Evolutionary conservation across 148 eudicot species (phyloP), one percentile per base, ranked within the genome.

Genomic region (Cornus controversa): DNA sequence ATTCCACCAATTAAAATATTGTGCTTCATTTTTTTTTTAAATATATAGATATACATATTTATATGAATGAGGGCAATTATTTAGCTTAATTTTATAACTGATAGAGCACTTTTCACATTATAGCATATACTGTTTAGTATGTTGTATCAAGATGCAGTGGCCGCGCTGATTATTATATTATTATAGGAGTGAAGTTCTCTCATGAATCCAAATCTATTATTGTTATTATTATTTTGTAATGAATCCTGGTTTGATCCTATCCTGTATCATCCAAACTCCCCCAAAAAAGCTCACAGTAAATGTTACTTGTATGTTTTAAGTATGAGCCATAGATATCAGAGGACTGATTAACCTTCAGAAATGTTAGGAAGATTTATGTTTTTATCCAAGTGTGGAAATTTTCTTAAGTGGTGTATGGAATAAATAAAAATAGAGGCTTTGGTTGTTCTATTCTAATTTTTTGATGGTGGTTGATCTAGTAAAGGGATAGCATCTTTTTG

Each of bases 391-490:
- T 45, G 10, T 45, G 20, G 15, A 54, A 54, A 34, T 42, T 37
- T 29, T 57, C 22, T 23, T 64, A 10, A 20, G 18, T 40, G 29
- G 63, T 58, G 42, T 15, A 24, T 27, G 4, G 27, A 45, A 63
- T 23, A 66, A 13, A 31, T 18, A 26, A 66, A 75, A n/a, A 27
- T 45, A 27, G 63, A 10, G 70, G 78, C 42, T 28, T 75, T 66
- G 63, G 26, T 75, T 75, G 62, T 65, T 27, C 9, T 40, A 7
- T 40, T 40, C 45, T 40, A 4, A 40, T 40, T 40, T 4, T 40
- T 40, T 40, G 45, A 40, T 40, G 28, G 6, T 23, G 23, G 2
- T 40, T 40, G 72, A 70, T 70, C 1, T 53, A 24, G 54, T 20
- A 47, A 40, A 70, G 28, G 28, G 23, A 70, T n/a, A 69, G 8